Evolutionary conservation across 352 stramenopile species (phyloP), one percentile per base, ranked within the genome.

Genomic region (Pythium graminicola): DNA sequence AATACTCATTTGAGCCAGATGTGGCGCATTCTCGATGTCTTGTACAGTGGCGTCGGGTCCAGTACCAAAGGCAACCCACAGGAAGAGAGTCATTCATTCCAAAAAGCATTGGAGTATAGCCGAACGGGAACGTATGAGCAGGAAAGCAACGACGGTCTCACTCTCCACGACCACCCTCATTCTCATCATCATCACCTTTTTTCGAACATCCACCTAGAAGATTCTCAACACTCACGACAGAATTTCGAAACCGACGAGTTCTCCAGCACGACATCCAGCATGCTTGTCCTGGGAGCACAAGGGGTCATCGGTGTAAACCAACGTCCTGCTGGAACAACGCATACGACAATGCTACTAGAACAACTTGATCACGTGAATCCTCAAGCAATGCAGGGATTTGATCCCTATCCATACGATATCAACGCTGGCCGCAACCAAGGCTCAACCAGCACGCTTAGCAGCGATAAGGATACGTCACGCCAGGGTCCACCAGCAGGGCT

Each of bases 281-380:
- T 69, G 61, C 19, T 35, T 26, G 50, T 63, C 7, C 49, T 50
- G 44, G 54, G 24, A 11, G 28, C 28, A 3, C 42, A 52, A 14
- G 45, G 46, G 1, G 33, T 38, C n/a, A 40, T 29, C 17, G 38
- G 17, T 47, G 52, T 22, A 1, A 31, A 32, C 26, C 32, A 28
- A 10, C 53, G 47, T 26, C 16, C 31, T 1, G n/a, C 43, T 19
- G 60, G 60, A 1, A 60, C 72, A 5, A 91, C 77, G 32, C 74
- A 91, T 49, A 89, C 84, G 1, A 60, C 68, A 3, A 88, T 86
- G 73, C 53, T 95, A 6, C 63, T 95, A 1, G 72, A 91, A 38
- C 84, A 95, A 48, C 65, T 95, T 1, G 84, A 95, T 39, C 75
- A 90, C 26, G 80, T 95, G 0, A 95, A 95, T 33, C 84, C 84